Evolutionary conservation across 2,329 filamentous ascomycete species (phyloP).

Genomic region (Fusarium siculi): DNA sequence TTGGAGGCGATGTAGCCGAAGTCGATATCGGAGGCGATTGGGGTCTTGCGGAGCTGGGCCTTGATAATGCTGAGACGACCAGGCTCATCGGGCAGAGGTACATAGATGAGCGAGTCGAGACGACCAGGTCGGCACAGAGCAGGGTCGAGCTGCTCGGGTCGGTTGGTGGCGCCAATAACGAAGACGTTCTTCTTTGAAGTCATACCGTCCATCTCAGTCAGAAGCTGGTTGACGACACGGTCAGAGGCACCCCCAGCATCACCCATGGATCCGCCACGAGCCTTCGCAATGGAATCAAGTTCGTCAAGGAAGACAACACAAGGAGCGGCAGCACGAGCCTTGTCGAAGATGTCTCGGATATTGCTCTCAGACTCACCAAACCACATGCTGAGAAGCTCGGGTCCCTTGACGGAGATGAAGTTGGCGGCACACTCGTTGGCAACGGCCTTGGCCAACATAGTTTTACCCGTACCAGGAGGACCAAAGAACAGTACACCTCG

Average conservation of each 20-base stretch:
- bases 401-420: slow-evolving; percentile 99
- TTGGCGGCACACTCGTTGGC: slow-evolving; percentile 99
- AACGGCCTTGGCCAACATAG: slow-evolving; percentile 97
- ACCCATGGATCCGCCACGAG: slow-evolving; percentile 93
- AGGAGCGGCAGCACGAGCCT: slow-evolving; percentile 96
- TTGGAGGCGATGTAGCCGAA: slow-evolving; percentile 92
- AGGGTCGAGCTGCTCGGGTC: slow-evolving; percentile 98
- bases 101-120: slow-evolving; percentile 98
- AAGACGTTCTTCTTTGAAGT: slow-evolving; percentile 99
- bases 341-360: slow-evolving; percentile 99
- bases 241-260: slow-evolving; percentile 98
- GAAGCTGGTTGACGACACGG: slow-evolving; percentile 99
- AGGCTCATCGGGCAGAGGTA: slow-evolving; percentile 91
- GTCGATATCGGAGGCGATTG: slow-evolving; percentile 87
- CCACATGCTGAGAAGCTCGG: slow-evolving; percentile 99
- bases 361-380: slow-evolving; percentile 99
- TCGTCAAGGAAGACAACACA: slow-evolving; percentile 99
- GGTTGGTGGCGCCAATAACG: slow-evolving; percentile 98
- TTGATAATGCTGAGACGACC: slow-evolving; percentile 91
- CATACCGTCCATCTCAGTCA: slow-evolving; percentile 99
- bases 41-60: slow-evolving; percentile 98
- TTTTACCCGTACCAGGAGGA: slow-evolving; percentile 99
- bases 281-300: slow-evolving; percentile 98
- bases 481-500: slow-evolving; percentile 99
- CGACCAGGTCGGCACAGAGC: slow-evolving; percentile 97